Evolutionary conservation across 2,329 filamentous ascomycete genomes (phyloP).

Genomic region (Botryotinia calthae): DNA sequence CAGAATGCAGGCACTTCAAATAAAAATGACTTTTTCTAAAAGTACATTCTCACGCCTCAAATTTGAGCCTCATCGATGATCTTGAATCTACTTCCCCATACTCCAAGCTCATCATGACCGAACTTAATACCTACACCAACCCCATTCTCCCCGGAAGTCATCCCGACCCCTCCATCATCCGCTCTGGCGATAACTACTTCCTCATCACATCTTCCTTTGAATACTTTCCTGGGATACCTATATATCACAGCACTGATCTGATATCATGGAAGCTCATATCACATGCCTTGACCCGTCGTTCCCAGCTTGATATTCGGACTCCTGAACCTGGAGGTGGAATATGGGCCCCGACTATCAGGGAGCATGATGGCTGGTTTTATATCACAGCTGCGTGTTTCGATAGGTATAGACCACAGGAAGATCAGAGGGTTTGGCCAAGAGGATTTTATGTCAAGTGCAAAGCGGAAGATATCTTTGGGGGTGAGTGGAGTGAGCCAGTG

Average conservation of each 20-base stretch:
- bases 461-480: slow-evolving; percentile 4
- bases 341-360: slow-evolving; percentile 49
- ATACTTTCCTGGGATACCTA: slow-evolving; percentile 10
- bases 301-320: slow-evolving; percentile 42
- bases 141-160: slow-evolving; percentile 46
- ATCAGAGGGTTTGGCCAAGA: slow-evolving; percentile 11
- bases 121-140: slow-evolving; percentile 41
- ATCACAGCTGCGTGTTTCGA: slow-evolving; percentile 44
- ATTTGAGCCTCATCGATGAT: background rate
- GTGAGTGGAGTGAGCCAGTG: slow-evolving; percentile 14
- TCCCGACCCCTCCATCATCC: slow-evolving; percentile 40
- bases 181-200: slow-evolving; percentile 6
- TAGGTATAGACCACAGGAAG: slow-evolving; percentile 22
- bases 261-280: slow-evolving; percentile 49
- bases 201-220: slow-evolving; percentile 18
- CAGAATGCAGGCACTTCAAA: background rate
- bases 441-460: slow-evolving; percentile 16
- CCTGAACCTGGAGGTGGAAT: slow-evolving; percentile 43
- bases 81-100: background rate
- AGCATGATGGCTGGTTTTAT: slow-evolving; percentile 46
- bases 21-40: background rate
- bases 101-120: slow-evolving; percentile 11
- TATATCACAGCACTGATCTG: slow-evolving; percentile 43
- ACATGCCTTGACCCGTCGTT: slow-evolving; percentile 40
- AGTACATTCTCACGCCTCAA: background rate